Conservation (phyloP, 2,329 filamentous ascomycete genomes). For the Fusarium anguioides region DNA sequence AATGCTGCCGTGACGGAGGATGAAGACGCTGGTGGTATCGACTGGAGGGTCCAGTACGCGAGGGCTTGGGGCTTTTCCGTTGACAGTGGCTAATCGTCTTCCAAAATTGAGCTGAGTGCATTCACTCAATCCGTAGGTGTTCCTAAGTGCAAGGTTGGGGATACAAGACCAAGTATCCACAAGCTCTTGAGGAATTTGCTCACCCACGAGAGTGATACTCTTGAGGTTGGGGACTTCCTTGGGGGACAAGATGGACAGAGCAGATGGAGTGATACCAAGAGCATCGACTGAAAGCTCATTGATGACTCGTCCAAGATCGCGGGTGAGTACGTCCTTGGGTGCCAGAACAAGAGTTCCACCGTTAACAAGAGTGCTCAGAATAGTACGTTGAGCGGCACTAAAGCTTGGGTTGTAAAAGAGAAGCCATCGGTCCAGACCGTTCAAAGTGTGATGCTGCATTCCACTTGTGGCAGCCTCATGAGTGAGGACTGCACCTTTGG, state of each 20-base stretch:
- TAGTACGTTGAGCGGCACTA: slow-evolving; percentile 37
- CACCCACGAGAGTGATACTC: slow-evolving; percentile 30
- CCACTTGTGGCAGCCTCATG: slow-evolving; percentile 26
- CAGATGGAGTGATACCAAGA: slow-evolving; percentile 38
- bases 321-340: slow-evolving; percentile 20
- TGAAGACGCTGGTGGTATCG: slow-evolving; percentile 19
- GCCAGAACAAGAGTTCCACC: slow-evolving; percentile 25
- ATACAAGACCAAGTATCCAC: slow-evolving; percentile 14
- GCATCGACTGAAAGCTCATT: slow-evolving; percentile 27
- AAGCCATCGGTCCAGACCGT: slow-evolving; percentile 11
- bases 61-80: background rate
- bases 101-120: slow-evolving; percentile 36
- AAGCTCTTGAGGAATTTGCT: slow-evolving; percentile 19
- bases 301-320: slow-evolving; percentile 12
- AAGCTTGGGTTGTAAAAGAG: slow-evolving; percentile 42
- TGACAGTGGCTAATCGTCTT: background rate
- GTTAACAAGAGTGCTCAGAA: slow-evolving; percentile 28
- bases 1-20: background rate
- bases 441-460: slow-evolving; percentile 17
- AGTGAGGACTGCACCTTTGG: slow-evolving; percentile 35
- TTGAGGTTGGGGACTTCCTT: slow-evolving; percentile 10
- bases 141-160: slow-evolving; percentile 3
- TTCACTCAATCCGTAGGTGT: slow-evolving; percentile 37
- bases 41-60: background rate
- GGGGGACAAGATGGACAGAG: slow-evolving; percentile 12